phyloP scores from a whole-genome alignment of 768 basidiomycete genomes.

The Lanmaoa pseudosensibilis region DNA sequence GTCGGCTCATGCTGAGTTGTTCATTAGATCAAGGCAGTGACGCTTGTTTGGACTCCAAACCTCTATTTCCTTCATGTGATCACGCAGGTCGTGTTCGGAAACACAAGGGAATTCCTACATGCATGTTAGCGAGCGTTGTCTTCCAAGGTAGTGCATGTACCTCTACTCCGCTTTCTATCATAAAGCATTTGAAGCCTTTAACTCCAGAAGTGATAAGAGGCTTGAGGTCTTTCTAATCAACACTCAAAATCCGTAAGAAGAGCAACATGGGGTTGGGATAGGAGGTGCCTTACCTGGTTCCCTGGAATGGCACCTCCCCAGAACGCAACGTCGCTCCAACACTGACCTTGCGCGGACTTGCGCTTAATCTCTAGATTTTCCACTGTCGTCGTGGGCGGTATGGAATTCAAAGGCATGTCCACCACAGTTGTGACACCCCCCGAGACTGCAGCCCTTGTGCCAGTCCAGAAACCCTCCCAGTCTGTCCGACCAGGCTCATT shows the following conservation, averaged over 20 bases:
- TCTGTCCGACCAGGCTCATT: conserved; percentile 92
- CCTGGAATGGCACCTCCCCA: conserved; percentile 92
- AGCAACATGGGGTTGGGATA: not conserved
- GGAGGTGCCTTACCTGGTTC: conserved; percentile 60
- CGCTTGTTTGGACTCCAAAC: conserved; percentile 37
- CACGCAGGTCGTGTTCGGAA: conserved; percentile 59
- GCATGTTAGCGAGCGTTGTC: conserved; percentile 1
- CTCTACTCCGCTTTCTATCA: conserved; percentile 94
- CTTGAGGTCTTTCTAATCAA: conserved; percentile 60
- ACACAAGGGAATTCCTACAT: conserved; percentile 91
- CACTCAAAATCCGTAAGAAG: not conserved
- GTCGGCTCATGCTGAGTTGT: conserved; percentile 57
- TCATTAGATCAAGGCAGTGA: conserved; percentile 10
- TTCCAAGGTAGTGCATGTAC: conserved; percentile 40
- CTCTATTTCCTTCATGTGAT: conserved; percentile 74
- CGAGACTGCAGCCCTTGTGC: conserved; percentile 86
- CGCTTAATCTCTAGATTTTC: conserved; percentile 72
- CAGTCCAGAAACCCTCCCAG: conserved; percentile 94
- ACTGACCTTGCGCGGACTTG: conserved; percentile 64
- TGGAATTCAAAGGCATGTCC: conserved; percentile 98
- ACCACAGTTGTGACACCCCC: conserved; percentile 95
- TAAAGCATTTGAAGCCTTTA: conserved; percentile 95
- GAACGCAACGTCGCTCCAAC: conserved; percentile 74
- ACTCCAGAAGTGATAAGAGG: conserved; percentile 80
- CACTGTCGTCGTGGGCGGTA: conserved; percentile 92